phyloP scores from a whole-genome alignment of 768 basidiomycete genomes.

The Fibroporia radiculosa region DNA sequence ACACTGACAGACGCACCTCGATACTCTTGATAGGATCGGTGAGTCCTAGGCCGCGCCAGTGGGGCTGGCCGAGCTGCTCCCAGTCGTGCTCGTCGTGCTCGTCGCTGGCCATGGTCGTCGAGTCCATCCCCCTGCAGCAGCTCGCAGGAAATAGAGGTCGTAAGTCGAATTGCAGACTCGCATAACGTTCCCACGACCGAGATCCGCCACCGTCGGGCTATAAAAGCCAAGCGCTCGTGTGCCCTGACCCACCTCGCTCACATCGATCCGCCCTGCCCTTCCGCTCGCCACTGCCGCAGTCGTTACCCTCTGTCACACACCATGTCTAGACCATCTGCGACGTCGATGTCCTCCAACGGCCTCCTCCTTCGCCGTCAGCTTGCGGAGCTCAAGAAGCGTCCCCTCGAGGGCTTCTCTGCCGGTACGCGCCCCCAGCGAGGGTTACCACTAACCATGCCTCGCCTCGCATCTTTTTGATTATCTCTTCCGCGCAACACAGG shows the following conservation, averaged over 20 bases:
- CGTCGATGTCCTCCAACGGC: constrained; percentile 24
- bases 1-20: constrained; percentile 50
- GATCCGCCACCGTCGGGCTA: not conserved
- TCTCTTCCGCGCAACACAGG: constrained; percentile 36
- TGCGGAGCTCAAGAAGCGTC: constrained; percentile 80
- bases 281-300: not conserved
- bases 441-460: constrained; percentile 17
- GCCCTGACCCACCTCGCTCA: not conserved
- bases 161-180: no score
- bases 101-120: not conserved
- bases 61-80: constrained; percentile 46
- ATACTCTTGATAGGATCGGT: constrained; percentile 87
- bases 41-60: constrained; percentile 73
- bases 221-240: constrained; percentile 1
- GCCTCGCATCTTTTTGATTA: constrained; percentile 20
- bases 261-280: constrained; percentile 5
- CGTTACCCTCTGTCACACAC: not conserved
- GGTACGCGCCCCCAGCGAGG: constrained; percentile 36
- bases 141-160: not conserved
- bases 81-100: constrained; percentile 40
- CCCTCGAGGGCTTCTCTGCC: constrained; percentile 96
- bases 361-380: constrained; percentile 76
- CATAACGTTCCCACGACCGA: constrained; percentile 1
- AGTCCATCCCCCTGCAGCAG: no score
- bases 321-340: constrained; percentile 18